Conservation (phyloP, 306 rosid genomes). For the Boehmeria nivea region DNA sequence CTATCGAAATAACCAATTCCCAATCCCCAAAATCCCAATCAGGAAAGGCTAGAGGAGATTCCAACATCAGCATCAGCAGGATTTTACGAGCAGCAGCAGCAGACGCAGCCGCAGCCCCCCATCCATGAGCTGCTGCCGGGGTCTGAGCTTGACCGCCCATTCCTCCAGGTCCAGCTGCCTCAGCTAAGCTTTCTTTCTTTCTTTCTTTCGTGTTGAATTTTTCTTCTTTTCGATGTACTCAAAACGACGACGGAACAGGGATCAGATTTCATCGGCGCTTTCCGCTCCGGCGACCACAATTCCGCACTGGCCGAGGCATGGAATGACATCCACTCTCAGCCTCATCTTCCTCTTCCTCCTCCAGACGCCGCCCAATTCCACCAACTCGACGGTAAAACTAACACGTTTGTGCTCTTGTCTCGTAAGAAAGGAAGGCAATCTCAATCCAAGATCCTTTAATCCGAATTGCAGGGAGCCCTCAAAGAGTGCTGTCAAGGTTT, state of each 20-base stretch:
- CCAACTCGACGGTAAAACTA: conserved; percentile 4
- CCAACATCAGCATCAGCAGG: conserved; percentile 46
- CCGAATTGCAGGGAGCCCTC: conserved; percentile 74
- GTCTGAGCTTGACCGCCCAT: conserved; percentile 64
- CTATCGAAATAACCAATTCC: too few relatives aligned
- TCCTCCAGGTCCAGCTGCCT: conserved; percentile 41
- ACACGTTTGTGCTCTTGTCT: not conserved
- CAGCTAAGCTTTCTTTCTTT: conserved; percentile 38
- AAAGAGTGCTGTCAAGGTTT: conserved; percentile 79
- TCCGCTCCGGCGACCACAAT: conserved; percentile 45
- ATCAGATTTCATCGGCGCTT: conserved; percentile 63
- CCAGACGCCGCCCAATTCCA: conserved; percentile 30
- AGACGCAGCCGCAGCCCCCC: conserved; percentile 22
- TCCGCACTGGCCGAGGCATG: conserved; percentile 66
- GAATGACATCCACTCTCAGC: conserved; percentile 54
- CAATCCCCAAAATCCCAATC: not conserved
- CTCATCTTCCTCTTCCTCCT: too few relatives aligned
- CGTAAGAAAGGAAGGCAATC: too few relatives aligned
- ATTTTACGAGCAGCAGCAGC: not conserved
- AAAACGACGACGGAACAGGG: conserved; percentile 35
- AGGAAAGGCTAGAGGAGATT: conserved; percentile 86
- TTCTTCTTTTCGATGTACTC: not conserved
- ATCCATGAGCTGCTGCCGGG: conserved; percentile 50
- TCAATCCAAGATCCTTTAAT: not conserved
- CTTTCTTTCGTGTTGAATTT: conserved; percentile 3